phyloP scores from a whole-genome alignment of 305 asterid genomes.

The Solanum aculeatissimum region DNA sequence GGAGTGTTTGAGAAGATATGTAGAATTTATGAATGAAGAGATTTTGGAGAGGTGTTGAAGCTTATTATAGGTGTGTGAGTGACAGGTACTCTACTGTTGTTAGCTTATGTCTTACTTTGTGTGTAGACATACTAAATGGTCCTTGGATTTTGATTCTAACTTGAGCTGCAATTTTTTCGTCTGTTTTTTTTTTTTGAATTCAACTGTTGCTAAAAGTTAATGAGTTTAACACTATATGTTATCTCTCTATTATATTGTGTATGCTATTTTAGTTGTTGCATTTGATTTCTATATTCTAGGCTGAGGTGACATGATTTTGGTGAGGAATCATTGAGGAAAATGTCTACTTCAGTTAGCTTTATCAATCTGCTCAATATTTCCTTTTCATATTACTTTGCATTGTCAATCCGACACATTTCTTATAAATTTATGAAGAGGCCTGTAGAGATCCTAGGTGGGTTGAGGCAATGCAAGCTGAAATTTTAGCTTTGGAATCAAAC shows the following conservation, averaged over 20 bases:
- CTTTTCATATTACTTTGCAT: too few relatives aligned
- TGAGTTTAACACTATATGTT: background rate
- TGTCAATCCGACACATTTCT: too few relatives aligned
- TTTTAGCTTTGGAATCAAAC: too few relatives aligned
- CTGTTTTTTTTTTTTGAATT: background rate
- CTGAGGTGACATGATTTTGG: background rate
- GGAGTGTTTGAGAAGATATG: conserved; percentile 34
- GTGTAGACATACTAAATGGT: conserved; percentile 51
- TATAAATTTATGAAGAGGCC: too few relatives aligned
- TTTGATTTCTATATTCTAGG: background rate
- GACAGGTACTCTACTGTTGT: conserved; percentile 35
- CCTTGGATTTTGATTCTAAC: conserved; percentile 59
- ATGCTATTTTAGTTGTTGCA: background rate
- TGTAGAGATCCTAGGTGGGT: too few relatives aligned
- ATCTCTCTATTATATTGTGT: background rate
- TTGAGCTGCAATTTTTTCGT: background rate
- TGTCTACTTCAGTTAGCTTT: background rate
- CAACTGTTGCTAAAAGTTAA: background rate
- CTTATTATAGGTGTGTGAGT: conserved; percentile 20
- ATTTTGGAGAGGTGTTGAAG: conserved; percentile 40
- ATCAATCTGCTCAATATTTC: background rate
- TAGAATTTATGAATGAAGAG: conserved; percentile 1
- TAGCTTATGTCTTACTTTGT: conserved; percentile 45
- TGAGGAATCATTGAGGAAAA: background rate
- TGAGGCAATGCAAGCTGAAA: too few relatives aligned